phyloP scores from a whole-genome alignment of 768 basidiomycete species.

The Russula abietina region DNA sequence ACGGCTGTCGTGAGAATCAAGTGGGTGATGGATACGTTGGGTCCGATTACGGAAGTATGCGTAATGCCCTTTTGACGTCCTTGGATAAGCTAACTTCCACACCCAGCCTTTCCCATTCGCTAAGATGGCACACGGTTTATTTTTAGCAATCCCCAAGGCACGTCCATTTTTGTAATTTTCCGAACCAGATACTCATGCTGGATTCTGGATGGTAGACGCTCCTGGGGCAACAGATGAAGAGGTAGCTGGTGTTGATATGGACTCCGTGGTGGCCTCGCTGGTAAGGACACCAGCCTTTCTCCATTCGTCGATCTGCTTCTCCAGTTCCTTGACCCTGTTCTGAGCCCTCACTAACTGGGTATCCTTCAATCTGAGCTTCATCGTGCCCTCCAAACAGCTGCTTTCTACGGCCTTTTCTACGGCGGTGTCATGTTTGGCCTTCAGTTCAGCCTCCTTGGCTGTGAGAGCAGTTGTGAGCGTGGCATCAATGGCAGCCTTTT shows the following conservation, averaged over 20 bases:
- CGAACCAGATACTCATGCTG: too few species aligned
- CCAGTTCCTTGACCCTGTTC: slow-evolving; percentile 59
- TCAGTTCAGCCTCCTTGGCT: slow-evolving; percentile 43
- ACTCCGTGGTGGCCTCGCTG: background rate
- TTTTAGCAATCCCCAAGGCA: too few species aligned
- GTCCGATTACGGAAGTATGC: too few species aligned
- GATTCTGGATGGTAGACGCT: too few species aligned
- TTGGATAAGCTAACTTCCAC: too few species aligned
- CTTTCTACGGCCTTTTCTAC: slow-evolving; percentile 61
- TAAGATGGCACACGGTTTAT: too few species aligned
- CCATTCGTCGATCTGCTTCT: slow-evolving; percentile 55
- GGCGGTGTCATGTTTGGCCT: slow-evolving; percentile 47
- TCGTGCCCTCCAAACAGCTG: slow-evolving; percentile 56
- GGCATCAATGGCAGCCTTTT: too few species aligned
- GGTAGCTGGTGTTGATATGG: slow-evolving; percentile 6
- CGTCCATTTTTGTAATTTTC: too few species aligned
- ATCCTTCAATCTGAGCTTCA: slow-evolving; percentile 67
- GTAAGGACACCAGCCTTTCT: slow-evolving; percentile 44
- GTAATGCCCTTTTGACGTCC: too few species aligned
- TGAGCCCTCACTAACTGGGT: slow-evolving; percentile 57
- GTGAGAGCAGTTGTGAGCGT: slow-evolving; percentile 45
- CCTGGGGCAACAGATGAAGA: slow-evolving; percentile 18
- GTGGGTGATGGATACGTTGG: too few species aligned
- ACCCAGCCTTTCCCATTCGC: too few species aligned
- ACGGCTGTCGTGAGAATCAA: too few species aligned